Conservation (phyloP, 805 yeast species). For the Blastobotrys parvus region DNA sequence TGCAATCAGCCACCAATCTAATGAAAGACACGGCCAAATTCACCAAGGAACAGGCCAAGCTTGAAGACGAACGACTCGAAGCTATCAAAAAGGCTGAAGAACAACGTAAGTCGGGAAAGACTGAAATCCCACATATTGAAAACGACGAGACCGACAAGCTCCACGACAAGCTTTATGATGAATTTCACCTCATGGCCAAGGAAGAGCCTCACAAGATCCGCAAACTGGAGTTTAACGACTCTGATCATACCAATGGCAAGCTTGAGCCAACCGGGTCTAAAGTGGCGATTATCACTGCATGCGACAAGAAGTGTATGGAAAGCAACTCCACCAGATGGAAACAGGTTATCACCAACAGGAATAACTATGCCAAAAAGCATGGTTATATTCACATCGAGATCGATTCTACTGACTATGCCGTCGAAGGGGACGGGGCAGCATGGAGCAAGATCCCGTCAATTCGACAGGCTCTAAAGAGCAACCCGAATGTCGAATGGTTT, state of each 20-base stretch:
- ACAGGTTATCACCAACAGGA: conserved; percentile 20
- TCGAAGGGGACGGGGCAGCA: conserved; percentile 1
- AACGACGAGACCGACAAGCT: no score
- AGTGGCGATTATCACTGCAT: conserved; percentile 17
- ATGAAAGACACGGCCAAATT: no score
- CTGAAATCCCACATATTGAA: no score
- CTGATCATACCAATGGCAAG: not conserved
- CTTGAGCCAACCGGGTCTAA: conserved; percentile 2
- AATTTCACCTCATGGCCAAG: no score
- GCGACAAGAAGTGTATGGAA: conserved; percentile 14
- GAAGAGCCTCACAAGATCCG: no score
- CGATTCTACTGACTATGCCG: conserved; percentile 16
- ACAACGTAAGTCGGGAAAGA: no score
- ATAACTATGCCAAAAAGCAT: conserved; percentile 24
- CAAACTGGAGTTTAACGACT: not conserved
- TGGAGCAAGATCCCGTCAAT: conserved; percentile 31
- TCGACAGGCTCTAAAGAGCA: conserved; percentile 20
- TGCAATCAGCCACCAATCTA: no score
- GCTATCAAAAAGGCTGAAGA: no score
- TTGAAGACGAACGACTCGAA: no score
- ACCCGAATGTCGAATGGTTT: conserved; percentile 30
- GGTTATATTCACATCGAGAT: conserved; percentile 20
- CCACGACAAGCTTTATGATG: no score
- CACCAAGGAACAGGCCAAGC: no score
- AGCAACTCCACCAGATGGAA: not conserved